A percentile compares a stretch with the other conserved stretches of the same genome.
These are phyloP conservation scores for Mortierella sp. DNA, from an alignment of 371 early-diverging fungal species.

Conservation along the genomic window DNA sequence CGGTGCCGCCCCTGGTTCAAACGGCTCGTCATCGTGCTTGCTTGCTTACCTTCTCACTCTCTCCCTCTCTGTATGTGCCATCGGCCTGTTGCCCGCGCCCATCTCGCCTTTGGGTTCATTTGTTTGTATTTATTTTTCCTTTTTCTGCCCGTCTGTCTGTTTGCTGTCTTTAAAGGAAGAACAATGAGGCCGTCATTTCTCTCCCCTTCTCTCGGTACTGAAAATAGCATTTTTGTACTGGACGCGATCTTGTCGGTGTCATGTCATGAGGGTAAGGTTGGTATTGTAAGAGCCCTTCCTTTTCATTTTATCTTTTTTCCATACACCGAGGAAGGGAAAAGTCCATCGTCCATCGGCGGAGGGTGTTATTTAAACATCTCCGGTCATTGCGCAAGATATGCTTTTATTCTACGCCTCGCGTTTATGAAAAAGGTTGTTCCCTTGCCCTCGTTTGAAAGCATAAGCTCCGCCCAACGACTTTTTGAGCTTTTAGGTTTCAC, in stretches of 20 bases:
- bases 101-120: background rate
- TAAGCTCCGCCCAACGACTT: background rate
- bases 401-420: conserved; percentile 8
- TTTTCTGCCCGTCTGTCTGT: background rate
- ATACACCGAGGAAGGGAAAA: background rate
- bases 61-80: background rate
- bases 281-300: background rate
- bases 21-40: background rate
- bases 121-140: background rate
- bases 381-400: background rate
- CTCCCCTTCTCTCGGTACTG: background rate
- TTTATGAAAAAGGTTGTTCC: conserved; percentile 6
- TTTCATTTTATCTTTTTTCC: background rate
- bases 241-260: too few species aligned
- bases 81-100: background rate
- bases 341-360: background rate
- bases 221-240: too few species aligned
- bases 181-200: background rate
- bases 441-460: background rate
- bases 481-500: too few species aligned
- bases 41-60: background rate
- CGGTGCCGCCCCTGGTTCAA: background rate
- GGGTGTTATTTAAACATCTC: background rate
- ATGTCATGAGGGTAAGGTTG: background rate
- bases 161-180: background rate